phyloP scores from a whole-genome alignment of 2,329 filamentous ascomycete species.

The Botrytis sinoallii region DNA sequence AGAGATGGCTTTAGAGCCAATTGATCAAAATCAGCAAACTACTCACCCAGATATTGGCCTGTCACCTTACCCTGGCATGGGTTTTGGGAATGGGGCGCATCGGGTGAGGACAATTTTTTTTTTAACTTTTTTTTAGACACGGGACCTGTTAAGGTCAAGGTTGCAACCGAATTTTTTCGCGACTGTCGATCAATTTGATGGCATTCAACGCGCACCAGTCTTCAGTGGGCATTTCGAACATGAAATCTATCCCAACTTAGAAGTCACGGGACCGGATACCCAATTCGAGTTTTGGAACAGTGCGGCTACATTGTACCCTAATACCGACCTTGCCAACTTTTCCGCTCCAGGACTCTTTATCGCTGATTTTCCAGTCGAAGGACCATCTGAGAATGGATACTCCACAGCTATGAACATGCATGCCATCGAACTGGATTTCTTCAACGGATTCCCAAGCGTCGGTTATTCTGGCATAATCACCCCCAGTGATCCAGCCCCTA shows the following conservation, averaged over 20 bases:
- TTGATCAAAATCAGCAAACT: rapidly evolving
- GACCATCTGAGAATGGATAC: rapidly evolving
- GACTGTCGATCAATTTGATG: too few species aligned
- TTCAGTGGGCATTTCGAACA: too few species aligned
- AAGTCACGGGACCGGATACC: neutral
- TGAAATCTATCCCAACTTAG: too few species aligned
- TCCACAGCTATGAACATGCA: rapidly evolving
- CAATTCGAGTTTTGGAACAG: neutral
- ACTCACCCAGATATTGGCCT: neutral
- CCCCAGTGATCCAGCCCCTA: neutral
- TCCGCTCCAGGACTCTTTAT: too few species aligned
- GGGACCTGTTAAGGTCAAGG: too few species aligned
- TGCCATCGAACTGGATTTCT: neutral
- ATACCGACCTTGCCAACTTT: rapidly evolving
- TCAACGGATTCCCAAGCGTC: neutral
- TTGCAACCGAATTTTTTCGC: too few species aligned
- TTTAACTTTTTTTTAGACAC: too few species aligned
- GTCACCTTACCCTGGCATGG: neutral
- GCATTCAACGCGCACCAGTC: too few species aligned
- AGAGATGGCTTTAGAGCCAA: neutral
- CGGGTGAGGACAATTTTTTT: neutral
- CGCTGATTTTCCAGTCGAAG: neutral
- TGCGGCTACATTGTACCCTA: rapidly evolving
- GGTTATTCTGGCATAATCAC: too few species aligned
- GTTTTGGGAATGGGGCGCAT: neutral